phyloP scores from a whole-genome alignment of 768 basidiomycete species.

The Suillus fuscotomentosus region DNA sequence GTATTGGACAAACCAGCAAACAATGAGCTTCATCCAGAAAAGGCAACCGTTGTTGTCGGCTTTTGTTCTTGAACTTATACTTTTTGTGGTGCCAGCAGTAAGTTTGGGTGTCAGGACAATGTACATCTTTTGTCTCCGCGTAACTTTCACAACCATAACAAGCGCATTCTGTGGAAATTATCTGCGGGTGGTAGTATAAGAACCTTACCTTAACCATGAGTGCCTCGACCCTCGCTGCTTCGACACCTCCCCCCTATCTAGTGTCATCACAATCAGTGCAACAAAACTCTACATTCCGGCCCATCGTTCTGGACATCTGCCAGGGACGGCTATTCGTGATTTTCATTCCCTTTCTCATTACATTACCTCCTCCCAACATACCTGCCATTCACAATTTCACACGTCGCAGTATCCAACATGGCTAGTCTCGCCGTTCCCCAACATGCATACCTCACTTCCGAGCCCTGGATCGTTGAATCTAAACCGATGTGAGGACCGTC shows the following conservation, averaged over 20 bases:
- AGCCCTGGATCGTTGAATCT: conserved; percentile 25
- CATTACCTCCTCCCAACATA: neutral
- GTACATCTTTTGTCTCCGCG: neutral
- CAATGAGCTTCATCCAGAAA: conserved; percentile 11
- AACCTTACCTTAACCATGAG: neutral
- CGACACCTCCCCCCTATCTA: neutral
- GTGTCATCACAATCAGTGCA: neutral
- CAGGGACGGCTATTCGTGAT: conserved; percentile 4
- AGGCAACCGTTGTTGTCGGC: conserved; percentile 21
- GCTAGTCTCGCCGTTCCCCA: conserved; percentile 6
- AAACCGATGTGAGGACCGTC: conserved; percentile 21
- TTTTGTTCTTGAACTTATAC: neutral
- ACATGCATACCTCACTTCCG: conserved; percentile 18
- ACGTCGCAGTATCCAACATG: neutral
- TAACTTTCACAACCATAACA: neutral
- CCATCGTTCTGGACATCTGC: neutral
- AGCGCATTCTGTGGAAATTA: neutral
- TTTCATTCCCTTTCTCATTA: conserved; percentile 21
- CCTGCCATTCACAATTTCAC: neutral
- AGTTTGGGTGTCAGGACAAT: neutral
- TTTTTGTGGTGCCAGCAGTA: neutral
- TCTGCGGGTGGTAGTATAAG: neutral
- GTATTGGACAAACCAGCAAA: neutral
- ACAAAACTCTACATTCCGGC: neutral
- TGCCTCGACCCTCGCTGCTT: neutral